A percentile compares a stretch with the other conserved stretches of the same genome.
Evolutionary conservation across 2,329 filamentous ascomycete species (phyloP).

Genomic region (Diaporthe humulicola): DNA sequence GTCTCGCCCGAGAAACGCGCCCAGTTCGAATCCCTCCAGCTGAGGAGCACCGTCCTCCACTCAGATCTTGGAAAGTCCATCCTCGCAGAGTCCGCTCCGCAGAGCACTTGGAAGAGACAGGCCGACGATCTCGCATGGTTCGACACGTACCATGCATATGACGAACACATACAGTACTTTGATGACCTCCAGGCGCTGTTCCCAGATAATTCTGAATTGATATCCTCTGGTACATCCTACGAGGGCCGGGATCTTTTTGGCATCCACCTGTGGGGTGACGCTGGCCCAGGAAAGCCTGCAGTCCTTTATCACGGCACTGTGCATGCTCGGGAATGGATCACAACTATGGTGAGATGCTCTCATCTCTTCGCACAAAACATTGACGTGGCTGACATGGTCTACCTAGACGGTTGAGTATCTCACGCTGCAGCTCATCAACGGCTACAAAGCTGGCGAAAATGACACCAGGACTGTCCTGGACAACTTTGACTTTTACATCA

Average conservation of each 20-base stretch:
- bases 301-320: conserved; percentile 55
- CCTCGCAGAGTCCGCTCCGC: neutral
- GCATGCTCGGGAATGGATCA: conserved; percentile 73
- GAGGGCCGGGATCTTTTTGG: conserved; percentile 16
- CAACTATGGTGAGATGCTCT: conserved; percentile 65
- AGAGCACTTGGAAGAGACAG: conserved; percentile 8
- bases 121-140: conserved; percentile 1
- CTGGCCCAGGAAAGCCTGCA: conserved; percentile 4
- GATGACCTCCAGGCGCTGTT: neutral
- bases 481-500: conserved; percentile 75
- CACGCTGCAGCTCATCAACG: conserved; percentile 11
- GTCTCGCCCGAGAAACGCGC: neutral
- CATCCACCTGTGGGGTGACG: conserved; percentile 12
- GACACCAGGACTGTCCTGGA: conserved; percentile 57
- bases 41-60: conserved; percentile 13
- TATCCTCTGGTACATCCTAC: conserved; percentile 3
- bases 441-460: conserved; percentile 12
- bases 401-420: conserved; percentile 4
- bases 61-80: conserved; percentile 1
- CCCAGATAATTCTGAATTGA: conserved; percentile 6
- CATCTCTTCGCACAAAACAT: conserved; percentile 62
- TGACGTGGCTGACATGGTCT: conserved; percentile 45
- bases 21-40: neutral
- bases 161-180: conserved; percentile 7
- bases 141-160: conserved; percentile 1